These are phyloP conservation scores for Peribolospora baueri DNA, from an alignment of 768 basidiomycete genomes.

Conservation along the genomic window DNA sequence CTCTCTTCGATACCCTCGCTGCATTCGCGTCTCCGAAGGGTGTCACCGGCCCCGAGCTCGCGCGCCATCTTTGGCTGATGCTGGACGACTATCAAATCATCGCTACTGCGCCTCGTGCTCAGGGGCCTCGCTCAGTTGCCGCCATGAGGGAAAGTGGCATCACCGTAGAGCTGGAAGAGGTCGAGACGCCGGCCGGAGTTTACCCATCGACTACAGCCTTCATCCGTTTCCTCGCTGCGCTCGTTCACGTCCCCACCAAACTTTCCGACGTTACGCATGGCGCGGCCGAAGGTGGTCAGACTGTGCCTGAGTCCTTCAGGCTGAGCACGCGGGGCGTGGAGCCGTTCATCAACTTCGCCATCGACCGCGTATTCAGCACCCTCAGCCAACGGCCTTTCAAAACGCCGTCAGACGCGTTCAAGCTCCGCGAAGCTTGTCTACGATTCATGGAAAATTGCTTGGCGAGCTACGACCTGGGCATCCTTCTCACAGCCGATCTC, in stretches of 20 bases:
- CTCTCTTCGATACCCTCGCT: conserved; percentile 51
- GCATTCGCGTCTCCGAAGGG: conserved; percentile 66
- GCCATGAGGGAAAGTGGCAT: conserved; percentile 30
- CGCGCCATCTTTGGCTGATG: conserved; percentile 53
- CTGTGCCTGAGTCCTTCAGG: not conserved
- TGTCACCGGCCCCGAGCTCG: conserved; percentile 51
- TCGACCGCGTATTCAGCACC: conserved; percentile 68
- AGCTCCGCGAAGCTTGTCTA: conserved; percentile 59
- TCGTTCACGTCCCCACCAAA: conserved; percentile 65
- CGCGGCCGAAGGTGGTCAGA: conserved; percentile 18
- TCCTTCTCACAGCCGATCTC: conserved; percentile 29
- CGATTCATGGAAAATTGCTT: conserved; percentile 64
- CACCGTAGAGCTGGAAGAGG: conserved; percentile 64
- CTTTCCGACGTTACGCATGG: conserved; percentile 15
- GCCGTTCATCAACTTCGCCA: conserved; percentile 61
- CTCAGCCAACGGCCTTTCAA: conserved; percentile 51
- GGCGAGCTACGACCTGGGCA: conserved; percentile 56
- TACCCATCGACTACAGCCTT: conserved; percentile 83
- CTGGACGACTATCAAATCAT: conserved; percentile 60
- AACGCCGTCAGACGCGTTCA: conserved; percentile 54
- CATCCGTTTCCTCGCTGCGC: conserved; percentile 49
- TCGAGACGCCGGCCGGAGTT: conserved; percentile 48
- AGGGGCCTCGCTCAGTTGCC: conserved; percentile 11
- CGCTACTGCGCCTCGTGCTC: conserved; percentile 20
- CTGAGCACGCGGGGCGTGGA: conserved; percentile 37